Evolutionary conservation across 805 yeast species (phyloP).

Genomic region (Ogataea pignaliae): DNA sequence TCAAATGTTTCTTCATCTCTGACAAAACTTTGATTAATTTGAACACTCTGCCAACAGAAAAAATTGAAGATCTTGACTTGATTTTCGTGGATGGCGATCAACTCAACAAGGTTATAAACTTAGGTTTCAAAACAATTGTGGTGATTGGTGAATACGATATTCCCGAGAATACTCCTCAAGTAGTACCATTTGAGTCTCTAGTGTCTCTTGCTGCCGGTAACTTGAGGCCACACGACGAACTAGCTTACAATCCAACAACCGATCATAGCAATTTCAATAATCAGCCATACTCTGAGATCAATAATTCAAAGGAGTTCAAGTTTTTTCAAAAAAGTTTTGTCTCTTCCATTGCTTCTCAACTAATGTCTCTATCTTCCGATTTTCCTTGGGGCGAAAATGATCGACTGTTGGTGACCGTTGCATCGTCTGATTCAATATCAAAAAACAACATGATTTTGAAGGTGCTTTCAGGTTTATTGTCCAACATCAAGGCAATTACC

Average conservation of each 20-base stretch:
- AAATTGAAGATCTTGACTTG: slow-evolving; percentile 35
- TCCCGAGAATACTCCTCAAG: slow-evolving; percentile 20
- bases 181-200: slow-evolving; percentile 22
- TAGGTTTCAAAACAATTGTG: slow-evolving; percentile 25
- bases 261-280: slow-evolving; percentile 23
- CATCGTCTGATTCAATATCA: slow-evolving; percentile 8
- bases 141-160: slow-evolving; percentile 20
- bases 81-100: slow-evolving; percentile 17
- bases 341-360: slow-evolving; percentile 31
- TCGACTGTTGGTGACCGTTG: slow-evolving; percentile 16
- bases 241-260: slow-evolving; percentile 16
- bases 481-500: slow-evolving; percentile 27
- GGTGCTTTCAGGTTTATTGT: slow-evolving; percentile 36
- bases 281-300: slow-evolving; percentile 25
- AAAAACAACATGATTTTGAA: slow-evolving; percentile 31
- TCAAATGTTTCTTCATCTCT: slow-evolving; percentile 30
- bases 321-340: slow-evolving; percentile 33
- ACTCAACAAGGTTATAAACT: slow-evolving; percentile 3
- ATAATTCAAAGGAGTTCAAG: slow-evolving; percentile 19
- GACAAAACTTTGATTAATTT: slow-evolving; percentile 37
- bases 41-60: slow-evolving; percentile 38
- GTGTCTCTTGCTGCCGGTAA: too few relatives aligned
- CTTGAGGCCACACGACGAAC: too few relatives aligned
- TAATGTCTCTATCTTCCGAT: slow-evolving; percentile 28
- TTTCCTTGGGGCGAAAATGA: slow-evolving; percentile 27